phyloP scores from a whole-genome alignment of 768 basidiomycete genomes.

The Leccinum sublutescens region DNA sequence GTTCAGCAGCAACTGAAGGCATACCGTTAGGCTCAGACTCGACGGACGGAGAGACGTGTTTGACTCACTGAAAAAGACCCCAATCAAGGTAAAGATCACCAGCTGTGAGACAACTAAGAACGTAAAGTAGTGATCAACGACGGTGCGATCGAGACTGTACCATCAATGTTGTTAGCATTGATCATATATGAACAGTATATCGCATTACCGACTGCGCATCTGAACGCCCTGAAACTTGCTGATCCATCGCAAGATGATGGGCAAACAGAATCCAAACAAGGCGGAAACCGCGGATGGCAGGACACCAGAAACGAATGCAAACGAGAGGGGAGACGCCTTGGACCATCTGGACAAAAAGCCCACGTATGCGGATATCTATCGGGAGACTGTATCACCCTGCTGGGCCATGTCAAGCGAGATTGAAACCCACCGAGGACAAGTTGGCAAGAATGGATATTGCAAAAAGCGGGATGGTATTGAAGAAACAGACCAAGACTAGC shows the following conservation, averaged over 20 bases:
- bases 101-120: constrained; percentile 95
- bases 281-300: constrained; percentile 88
- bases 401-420: background rate
- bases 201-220: constrained; percentile 29
- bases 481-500: constrained; percentile 79
- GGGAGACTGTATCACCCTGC: constrained; percentile 6
- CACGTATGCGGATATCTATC: constrained; percentile 53
- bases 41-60: background rate
- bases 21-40: background rate
- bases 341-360: constrained; percentile 76
- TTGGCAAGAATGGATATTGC: constrained; percentile 92
- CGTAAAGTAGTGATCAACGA: constrained; percentile 88
- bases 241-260: constrained; percentile 87
- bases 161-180: background rate
- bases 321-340: constrained; percentile 56
- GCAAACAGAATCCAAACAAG: constrained; percentile 86
- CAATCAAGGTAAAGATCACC: constrained; percentile 90
- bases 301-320: constrained; percentile 89
- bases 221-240: constrained; percentile 62
- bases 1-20: constrained; percentile 31
- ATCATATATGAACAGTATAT: background rate
- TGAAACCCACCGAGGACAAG: constrained; percentile 63
- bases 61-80: constrained; percentile 78
- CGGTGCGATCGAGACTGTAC: constrained; percentile 83
- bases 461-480: constrained; percentile 92